These are phyloP conservation scores for Thymus mandschuricus DNA, from an alignment of 257 asterid genomes.

Conservation along the genomic window DNA sequence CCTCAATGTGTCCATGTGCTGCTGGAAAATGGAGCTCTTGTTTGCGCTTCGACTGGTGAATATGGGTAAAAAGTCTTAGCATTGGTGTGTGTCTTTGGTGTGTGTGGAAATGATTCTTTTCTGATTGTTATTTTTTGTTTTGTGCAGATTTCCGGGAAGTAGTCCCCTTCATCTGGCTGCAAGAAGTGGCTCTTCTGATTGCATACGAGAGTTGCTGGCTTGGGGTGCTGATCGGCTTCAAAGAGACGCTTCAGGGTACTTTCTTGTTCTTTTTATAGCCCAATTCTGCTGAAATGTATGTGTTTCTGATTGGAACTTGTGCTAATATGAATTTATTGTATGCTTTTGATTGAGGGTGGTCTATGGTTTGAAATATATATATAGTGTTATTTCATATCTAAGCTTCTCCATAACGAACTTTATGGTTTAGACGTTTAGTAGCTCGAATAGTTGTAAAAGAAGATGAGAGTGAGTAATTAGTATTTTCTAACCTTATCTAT, in stretches of 20 bases:
- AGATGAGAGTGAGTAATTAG: background rate
- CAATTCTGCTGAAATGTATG: no score
- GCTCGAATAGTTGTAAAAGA: constrained; percentile 1
- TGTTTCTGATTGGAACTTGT: no score
- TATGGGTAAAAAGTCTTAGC: constrained; percentile 54
- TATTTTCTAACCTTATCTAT: background rate
- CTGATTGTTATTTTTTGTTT: constrained; percentile 1
- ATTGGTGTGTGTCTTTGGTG: background rate
- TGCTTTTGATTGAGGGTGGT: no score
- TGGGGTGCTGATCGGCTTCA: constrained; percentile 93
- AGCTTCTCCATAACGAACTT: no score
- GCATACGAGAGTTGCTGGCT: constrained; percentile 77
- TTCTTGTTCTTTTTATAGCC: background rate
- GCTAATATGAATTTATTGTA: no score
- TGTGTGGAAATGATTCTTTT: background rate
- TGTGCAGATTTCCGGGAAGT: constrained; percentile 69
- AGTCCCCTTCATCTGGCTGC: constrained; percentile 99
- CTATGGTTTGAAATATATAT: no score
- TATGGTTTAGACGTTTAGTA: no score
- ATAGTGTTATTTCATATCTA: no score
- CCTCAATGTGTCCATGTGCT: constrained; percentile 66
- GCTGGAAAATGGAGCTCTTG: constrained; percentile 78
- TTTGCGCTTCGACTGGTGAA: constrained; percentile 79
- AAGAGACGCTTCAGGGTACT: constrained; percentile 80
- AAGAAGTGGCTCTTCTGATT: constrained; percentile 89